Base-by-base conservation (phyloP, 768 basidiomycete genomes). In the Tricholoma saponaceum region DNA sequence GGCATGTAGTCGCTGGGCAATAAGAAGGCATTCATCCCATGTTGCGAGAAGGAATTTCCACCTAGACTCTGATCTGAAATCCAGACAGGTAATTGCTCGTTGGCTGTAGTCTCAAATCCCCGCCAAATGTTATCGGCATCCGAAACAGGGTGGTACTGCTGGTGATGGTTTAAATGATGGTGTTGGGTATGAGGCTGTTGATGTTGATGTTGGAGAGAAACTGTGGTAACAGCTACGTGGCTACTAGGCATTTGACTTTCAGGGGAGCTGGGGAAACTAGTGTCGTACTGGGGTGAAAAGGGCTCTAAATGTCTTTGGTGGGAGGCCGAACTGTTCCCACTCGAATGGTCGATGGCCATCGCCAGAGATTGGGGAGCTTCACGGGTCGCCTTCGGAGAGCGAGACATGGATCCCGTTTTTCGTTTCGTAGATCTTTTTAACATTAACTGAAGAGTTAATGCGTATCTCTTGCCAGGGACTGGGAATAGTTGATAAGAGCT, bases 381-480 rank as follows among this genome's bases (percentile, higher is more conserved):
- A 39, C 85, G 83, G 5, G 80, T 62, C 13, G 79, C 67, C 60
- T 82, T 80, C 0, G 87, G 87, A 16, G 89, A 90, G 16, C 81
- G 82, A 13, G 86, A 81, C 16, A 74, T 69, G 30, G 85, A 84
- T 12, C 77, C 71, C 0, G 77, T 65, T 56, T 76, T 83, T 57
- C 88, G 81, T 58, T 83, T 87, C 70, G 83, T 81, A 32, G 83
- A 82, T 57, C 87, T 79, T 72, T 92, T 92, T 54, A 97, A 70
- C 88, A 96, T 96, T 41, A 95, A 74, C 61, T 92, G 90, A 18
- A 98, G 77, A 4, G 93, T 95, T 35, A 93, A 72, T 8, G 95
- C 95, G 64, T 97, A 98, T 54, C 95, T 86, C 66, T 92, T 92
- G 12, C 93, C 95, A 22, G 95, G 94, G 58, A 95, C 94, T 95